These are phyloP conservation scores for Davidsoniella neocaledoniae DNA, from an alignment of 2,329 filamentous ascomycete genomes.

Conservation along the genomic window DNA sequence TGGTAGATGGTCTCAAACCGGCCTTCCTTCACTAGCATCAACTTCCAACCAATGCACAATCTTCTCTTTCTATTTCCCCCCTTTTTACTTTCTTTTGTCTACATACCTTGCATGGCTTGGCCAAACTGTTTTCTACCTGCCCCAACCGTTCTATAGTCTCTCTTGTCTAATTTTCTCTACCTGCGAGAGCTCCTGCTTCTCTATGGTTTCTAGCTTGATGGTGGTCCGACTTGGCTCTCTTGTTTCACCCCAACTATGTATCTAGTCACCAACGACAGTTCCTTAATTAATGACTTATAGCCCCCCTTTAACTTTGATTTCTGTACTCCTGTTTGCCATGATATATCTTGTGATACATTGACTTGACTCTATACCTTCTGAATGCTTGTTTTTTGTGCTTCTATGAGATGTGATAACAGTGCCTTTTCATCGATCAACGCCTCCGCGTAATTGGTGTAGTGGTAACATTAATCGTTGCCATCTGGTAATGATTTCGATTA, in stretches of 20 bases:
- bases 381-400: no score
- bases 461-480: no score
- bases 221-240: neutral
- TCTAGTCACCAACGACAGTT: conserved; percentile 3
- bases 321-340: neutral
- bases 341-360: no score
- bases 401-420: no score
- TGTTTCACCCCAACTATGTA: neutral
- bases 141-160: conserved; percentile 4
- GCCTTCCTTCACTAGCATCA: no score
- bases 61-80: neutral
- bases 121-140: conserved; percentile 1
- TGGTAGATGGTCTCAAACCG: no score
- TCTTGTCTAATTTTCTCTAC: neutral
- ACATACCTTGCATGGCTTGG: neutral
- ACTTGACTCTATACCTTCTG: no score
- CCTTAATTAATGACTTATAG: neutral
- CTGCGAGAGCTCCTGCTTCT: neutral
- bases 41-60: no score
- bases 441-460: no score
- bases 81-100: neutral
- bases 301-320: neutral
- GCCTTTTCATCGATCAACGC: no score
- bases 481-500: no score
- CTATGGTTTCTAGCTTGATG: no score